These are phyloP conservation scores for Peronospora belbahrii DNA, from an alignment of 352 stramenopile genomes.

Conservation along the genomic window DNA sequence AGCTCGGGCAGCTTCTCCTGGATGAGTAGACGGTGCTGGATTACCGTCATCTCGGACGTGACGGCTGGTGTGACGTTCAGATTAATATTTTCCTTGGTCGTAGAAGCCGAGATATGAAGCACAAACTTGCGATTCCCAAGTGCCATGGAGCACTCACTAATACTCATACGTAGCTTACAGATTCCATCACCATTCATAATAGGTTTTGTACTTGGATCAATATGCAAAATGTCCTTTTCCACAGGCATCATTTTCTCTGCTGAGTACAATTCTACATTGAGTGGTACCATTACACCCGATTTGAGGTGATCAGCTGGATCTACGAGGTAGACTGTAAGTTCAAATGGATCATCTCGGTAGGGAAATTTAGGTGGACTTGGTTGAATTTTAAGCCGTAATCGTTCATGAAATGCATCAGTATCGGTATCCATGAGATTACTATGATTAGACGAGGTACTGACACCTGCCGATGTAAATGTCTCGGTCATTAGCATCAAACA, in stretches of 20 bases:
- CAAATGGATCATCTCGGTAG: constrained; percentile 79
- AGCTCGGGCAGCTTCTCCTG: constrained; percentile 77
- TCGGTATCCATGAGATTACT: constrained; percentile 39
- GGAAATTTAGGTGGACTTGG: constrained; percentile 79
- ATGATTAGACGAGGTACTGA: constrained; percentile 5
- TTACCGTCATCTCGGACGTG: constrained; percentile 77
- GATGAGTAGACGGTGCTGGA: constrained; percentile 78
- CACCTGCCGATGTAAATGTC: constrained; percentile 33
- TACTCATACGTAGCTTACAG: constrained; percentile 72
- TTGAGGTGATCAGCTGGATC: constrained; percentile 74
- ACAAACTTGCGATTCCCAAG: constrained; percentile 84
- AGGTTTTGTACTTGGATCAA: constrained; percentile 70
- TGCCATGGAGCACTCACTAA: constrained; percentile 79
- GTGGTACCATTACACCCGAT: constrained; percentile 61
- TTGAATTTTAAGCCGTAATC: constrained; percentile 77
- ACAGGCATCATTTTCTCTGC: constrained; percentile 79
- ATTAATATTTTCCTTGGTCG: constrained; percentile 40
- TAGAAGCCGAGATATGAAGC: constrained; percentile 60
- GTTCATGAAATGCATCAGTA: constrained; percentile 47
- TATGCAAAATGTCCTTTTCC: constrained; percentile 70
- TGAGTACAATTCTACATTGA: constrained; percentile 77
- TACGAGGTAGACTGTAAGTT: constrained; percentile 85
- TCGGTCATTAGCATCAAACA: constrained; percentile 62
- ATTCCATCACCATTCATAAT: constrained; percentile 80
- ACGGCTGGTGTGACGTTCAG: constrained; percentile 53